Evolutionary conservation across 2,329 filamentous ascomycete genomes (phyloP).

Genomic region (Juglanconis oblonga): DNA sequence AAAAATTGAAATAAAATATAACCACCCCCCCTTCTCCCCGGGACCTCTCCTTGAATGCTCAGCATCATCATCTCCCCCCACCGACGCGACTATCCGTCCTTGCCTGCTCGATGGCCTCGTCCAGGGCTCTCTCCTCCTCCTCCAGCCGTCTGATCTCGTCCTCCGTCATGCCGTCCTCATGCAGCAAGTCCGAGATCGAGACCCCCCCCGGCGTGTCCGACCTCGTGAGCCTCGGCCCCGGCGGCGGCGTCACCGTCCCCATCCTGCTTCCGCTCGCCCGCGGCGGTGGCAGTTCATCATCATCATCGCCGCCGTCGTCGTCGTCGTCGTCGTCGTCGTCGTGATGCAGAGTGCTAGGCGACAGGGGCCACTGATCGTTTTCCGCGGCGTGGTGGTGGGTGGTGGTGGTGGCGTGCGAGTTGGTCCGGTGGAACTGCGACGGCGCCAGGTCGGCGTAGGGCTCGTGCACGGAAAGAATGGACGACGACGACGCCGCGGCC

Average conservation of each 20-base stretch:
- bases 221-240: conserved; percentile 10
- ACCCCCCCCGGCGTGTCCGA: conserved; percentile 30
- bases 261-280: not conserved
- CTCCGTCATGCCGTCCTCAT: conserved; percentile 60
- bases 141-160: conserved; percentile 54
- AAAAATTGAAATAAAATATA: too few species aligned
- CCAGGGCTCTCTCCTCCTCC: conserved; percentile 56
- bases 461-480: not conserved
- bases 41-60: not conserved
- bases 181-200: conserved; percentile 37
- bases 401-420: not conserved
- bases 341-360: not conserved
- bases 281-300: not conserved
- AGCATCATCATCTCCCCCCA: not conserved
- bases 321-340: too few species aligned
- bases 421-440: not conserved
- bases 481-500: not conserved
- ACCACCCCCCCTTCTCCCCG: too few species aligned
- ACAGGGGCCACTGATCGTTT: conserved; percentile 5
- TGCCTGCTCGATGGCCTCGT: conserved; percentile 52
- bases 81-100: conserved; percentile 19
- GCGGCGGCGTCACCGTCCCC: not conserved
- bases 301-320: too few species aligned
- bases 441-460: not conserved
- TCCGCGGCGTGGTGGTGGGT: too few species aligned